Evolutionary conservation across 768 basidiomycete species (phyloP).

Genomic region (Hygrocybe punicea): DNA sequence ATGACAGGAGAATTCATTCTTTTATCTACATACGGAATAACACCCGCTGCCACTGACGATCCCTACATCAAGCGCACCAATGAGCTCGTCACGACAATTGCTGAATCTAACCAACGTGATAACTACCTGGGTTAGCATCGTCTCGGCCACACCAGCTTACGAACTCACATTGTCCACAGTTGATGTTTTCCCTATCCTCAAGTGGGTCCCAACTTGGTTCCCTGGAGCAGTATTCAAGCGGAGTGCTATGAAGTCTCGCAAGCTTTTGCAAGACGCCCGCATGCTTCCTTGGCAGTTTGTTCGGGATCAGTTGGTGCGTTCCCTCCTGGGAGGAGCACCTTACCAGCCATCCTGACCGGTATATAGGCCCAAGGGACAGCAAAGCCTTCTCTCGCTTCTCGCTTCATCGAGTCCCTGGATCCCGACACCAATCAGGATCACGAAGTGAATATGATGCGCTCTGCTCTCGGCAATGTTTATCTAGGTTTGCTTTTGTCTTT

Average conservation of each 20-base stretch:
- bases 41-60: not conserved
- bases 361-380: constrained; percentile 8
- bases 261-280: constrained; percentile 6
- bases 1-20: constrained; percentile 5
- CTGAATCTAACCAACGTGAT: constrained; percentile 1
- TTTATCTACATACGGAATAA: not conserved
- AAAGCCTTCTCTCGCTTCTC: constrained; percentile 7
- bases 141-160: not conserved
- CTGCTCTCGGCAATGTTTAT: constrained; percentile 5
- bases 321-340: not conserved
- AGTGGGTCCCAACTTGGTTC: constrained; percentile 34
- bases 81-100: not conserved
- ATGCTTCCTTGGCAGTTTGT: constrained; percentile 6
- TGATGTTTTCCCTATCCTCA: constrained; percentile 14
- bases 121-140: not conserved
- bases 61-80: constrained; percentile 2
- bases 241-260: constrained; percentile 4
- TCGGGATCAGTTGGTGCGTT: constrained; percentile 2
- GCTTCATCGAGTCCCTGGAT: constrained; percentile 8
- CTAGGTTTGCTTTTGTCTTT: not conserved
- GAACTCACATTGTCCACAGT: not conserved
- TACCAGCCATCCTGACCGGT: not conserved
- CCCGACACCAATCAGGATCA: not conserved
- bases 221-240: constrained; percentile 35
- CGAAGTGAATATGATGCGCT: not conserved